These are phyloP conservation scores for Alternaria ethzedia DNA, from an alignment of 2,329 filamentous ascomycete genomes.

Conservation along the genomic window DNA sequence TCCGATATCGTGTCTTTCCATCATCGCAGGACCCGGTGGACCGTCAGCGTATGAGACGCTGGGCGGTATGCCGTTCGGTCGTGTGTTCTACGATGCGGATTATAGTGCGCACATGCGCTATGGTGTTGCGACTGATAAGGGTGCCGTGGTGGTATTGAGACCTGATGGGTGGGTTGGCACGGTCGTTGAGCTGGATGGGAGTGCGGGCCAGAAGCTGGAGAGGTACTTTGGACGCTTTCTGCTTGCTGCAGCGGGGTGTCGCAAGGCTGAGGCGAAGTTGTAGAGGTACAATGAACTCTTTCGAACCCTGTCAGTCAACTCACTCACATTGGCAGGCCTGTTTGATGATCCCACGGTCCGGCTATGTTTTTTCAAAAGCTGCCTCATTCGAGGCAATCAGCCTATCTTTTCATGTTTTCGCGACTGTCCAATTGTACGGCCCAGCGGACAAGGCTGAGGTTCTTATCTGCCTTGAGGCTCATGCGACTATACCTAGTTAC, in stretches of 20 bases:
- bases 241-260: not conserved
- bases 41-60: constrained; percentile 40
- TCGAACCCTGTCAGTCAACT: too few species aligned
- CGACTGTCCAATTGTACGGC: too few species aligned
- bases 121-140: constrained; percentile 27
- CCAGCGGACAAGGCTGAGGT: too few species aligned
- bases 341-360: too few species aligned
- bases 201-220: constrained; percentile 18
- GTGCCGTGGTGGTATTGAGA: constrained; percentile 39
- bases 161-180: constrained; percentile 45
- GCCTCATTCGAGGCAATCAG: too few species aligned
- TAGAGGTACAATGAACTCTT: too few species aligned
- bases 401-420: too few species aligned
- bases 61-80: constrained; percentile 41
- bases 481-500: too few species aligned
- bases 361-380: too few species aligned
- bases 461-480: too few species aligned
- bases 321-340: too few species aligned
- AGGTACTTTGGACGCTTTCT: constrained; percentile 33
- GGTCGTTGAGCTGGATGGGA: constrained; percentile 16
- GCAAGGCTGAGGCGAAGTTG: not conserved
- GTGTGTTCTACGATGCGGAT: constrained; percentile 46
- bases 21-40: constrained; percentile 32
- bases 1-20: constrained; percentile 34
- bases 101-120: constrained; percentile 43